Conservation (phyloP, 805 yeast species). For the Lachancea waltii region DNA sequence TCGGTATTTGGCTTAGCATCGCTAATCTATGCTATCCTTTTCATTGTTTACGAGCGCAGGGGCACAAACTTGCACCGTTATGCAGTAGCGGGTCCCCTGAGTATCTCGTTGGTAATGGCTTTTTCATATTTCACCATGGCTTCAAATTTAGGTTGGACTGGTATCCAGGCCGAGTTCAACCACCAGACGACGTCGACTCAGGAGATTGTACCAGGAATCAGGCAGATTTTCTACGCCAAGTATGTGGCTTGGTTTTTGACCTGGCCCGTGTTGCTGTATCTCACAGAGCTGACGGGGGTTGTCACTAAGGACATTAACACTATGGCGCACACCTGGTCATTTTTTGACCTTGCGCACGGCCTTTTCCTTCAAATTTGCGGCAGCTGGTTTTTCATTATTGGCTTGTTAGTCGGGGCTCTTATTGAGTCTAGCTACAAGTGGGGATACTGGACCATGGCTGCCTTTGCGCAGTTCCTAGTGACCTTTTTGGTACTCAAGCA, state of each 20-base stretch:
- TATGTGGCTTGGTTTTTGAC: slow-evolving; percentile 41
- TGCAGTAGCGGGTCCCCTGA: slow-evolving; percentile 27
- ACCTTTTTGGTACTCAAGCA: slow-evolving; percentile 26
- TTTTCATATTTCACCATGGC: slow-evolving; percentile 41
- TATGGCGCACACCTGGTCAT: slow-evolving; percentile 9
- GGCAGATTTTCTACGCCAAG: slow-evolving; percentile 42
- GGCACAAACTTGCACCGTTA: slow-evolving; percentile 13
- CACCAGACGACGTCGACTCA: slow-evolving; percentile 31
- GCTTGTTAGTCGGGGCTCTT: slow-evolving; percentile 50
- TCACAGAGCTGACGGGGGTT: slow-evolving; percentile 19
- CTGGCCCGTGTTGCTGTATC: slow-evolving; percentile 38
- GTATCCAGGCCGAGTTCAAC: slow-evolving; percentile 35
- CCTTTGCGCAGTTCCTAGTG: slow-evolving; percentile 38
- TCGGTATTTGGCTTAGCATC: slow-evolving; percentile 21
- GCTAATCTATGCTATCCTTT: slow-evolving; percentile 12
- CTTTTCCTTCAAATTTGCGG: slow-evolving; percentile 39
- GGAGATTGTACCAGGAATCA: slow-evolving; percentile 23
- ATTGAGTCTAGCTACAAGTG: slow-evolving; percentile 54
- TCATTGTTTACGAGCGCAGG: slow-evolving; percentile 13
- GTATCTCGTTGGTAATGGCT: slow-evolving; percentile 34
- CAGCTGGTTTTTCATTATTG: slow-evolving; percentile 45
- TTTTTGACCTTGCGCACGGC: slow-evolving; percentile 17
- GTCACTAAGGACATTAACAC: slow-evolving; percentile 6
- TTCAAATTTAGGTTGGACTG: slow-evolving; percentile 41
- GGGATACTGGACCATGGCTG: slow-evolving; percentile 59